These are phyloP conservation scores for Chamaenerion angustifolium DNA, from an alignment of 345 rosid species.

Conservation along the genomic window DNA sequence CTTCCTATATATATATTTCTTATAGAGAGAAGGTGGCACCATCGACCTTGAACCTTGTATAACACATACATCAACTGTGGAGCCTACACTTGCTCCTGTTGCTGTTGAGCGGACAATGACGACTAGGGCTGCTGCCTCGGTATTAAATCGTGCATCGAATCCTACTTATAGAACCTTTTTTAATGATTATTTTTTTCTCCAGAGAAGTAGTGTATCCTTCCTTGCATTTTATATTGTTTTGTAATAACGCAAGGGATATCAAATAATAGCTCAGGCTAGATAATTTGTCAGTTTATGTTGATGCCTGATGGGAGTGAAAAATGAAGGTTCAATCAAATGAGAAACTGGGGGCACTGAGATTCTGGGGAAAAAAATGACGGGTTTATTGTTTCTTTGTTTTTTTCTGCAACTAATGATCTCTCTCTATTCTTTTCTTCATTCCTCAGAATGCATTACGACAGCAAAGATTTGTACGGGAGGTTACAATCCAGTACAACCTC, in stretches of 20 bases:
- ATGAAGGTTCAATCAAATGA: too few relatives aligned
- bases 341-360: too few relatives aligned
- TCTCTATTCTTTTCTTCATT: background rate
- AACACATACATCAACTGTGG: slow-evolving; percentile 83
- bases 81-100: slow-evolving; percentile 98
- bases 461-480: slow-evolving; percentile 95
- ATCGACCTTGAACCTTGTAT: slow-evolving; percentile 95
- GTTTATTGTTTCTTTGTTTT: background rate
- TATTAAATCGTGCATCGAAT: slow-evolving; percentile 15
- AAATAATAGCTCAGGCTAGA: too few relatives aligned
- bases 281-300: too few relatives aligned
- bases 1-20: slow-evolving; percentile 2
- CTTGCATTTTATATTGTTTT: too few relatives aligned
- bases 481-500: slow-evolving; percentile 93
- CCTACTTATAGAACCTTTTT: background rate
- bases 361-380: too few relatives aligned
- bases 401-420: background rate
- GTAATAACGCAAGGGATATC: too few relatives aligned
- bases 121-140: slow-evolving; percentile 99
- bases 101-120: slow-evolving; percentile 99
- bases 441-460: slow-evolving; percentile 90
- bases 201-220: too few relatives aligned
- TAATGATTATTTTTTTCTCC: too few relatives aligned
- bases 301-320: too few relatives aligned
- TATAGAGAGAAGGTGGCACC: slow-evolving; percentile 94